phyloP scores from a whole-genome alignment of 305 asterid genomes.

The Ilex paraguariensis region DNA sequence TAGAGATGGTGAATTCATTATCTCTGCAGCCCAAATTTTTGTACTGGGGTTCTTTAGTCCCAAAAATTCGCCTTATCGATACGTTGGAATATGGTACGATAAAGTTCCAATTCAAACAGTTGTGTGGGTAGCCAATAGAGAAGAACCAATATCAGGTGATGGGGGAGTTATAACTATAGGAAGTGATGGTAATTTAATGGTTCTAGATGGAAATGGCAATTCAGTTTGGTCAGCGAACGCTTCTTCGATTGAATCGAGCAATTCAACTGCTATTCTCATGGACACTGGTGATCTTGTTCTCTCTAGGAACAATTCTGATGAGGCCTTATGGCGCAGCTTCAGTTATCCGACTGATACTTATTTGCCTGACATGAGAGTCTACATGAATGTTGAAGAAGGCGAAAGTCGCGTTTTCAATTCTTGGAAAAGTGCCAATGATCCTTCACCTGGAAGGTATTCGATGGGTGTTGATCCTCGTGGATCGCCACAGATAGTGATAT shows the following conservation, averaged over 20 bases:
- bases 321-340: constrained; percentile 40
- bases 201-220: constrained; percentile 16
- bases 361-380: constrained; percentile 46
- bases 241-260: constrained; percentile 15
- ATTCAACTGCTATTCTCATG: constrained; percentile 34
- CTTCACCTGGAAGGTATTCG: constrained; percentile 54
- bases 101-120: constrained; percentile 24
- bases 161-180: not conserved
- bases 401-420: constrained; percentile 40
- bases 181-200: constrained; percentile 37
- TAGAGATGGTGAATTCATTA: constrained; percentile 45
- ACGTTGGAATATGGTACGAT: constrained; percentile 73
- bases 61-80: constrained; percentile 33
- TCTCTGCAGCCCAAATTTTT: constrained; percentile 41
- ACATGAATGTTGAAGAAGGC: constrained; percentile 11
- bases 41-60: constrained; percentile 77
- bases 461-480: constrained; percentile 67
- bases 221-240: constrained; percentile 22
- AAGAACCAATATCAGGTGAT: constrained; percentile 1
- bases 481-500: constrained; percentile 67
- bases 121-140: constrained; percentile 79
- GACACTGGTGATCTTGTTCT: constrained; percentile 54
- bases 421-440: constrained; percentile 56
- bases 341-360: constrained; percentile 43
- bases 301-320: not conserved